A percentile compares a stretch with the other conserved stretches of the same genome.
These are phyloP conservation scores for Mucor velutinosus DNA, from an alignment of 371 early-diverging fungal genomes.

Conservation along the genomic window DNA sequence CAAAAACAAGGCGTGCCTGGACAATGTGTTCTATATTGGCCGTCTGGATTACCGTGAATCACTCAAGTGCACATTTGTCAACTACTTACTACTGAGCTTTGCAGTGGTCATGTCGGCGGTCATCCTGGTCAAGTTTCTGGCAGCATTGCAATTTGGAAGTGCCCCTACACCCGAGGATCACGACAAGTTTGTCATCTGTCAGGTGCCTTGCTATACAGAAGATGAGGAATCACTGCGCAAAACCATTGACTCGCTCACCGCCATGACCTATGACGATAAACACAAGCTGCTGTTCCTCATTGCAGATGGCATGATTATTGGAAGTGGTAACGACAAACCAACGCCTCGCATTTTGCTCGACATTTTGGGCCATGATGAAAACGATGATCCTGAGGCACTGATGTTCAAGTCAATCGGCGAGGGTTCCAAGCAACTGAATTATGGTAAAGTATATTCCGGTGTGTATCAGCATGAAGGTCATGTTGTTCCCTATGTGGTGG, in stretches of 20 bases:
- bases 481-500: conserved; percentile 89
- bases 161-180: conserved; percentile 82
- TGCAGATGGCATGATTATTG: conserved; percentile 90
- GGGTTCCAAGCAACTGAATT: conserved; percentile 86
- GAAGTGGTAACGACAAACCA: conserved; percentile 92
- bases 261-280: conserved; percentile 88
- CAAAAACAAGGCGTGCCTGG: conserved; percentile 65
- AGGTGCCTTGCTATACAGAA: conserved; percentile 98
- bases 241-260: conserved; percentile 92
- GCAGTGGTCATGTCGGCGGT: conserved; percentile 76
- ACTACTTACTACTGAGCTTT: conserved; percentile 78
- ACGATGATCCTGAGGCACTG: conserved; percentile 83
- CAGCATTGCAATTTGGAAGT: conserved; percentile 86
- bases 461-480: conserved; percentile 87
- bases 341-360: conserved; percentile 96
- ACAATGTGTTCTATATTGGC: conserved; percentile 82
- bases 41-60: conserved; percentile 79
- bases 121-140: conserved; percentile 86
- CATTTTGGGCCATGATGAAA: conserved; percentile 85
- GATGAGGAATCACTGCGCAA: conserved; percentile 87
- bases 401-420: conserved; percentile 90
- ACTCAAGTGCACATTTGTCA: conserved; percentile 78
- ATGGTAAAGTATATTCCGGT: conserved; percentile 97
- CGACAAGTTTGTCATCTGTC: conserved; percentile 86
- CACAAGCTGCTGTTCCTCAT: conserved; percentile 91